These are phyloP conservation scores for Talaromyces sp. DNA, from an alignment of 2,329 filamentous ascomycete species.

Conservation along the genomic window DNA sequence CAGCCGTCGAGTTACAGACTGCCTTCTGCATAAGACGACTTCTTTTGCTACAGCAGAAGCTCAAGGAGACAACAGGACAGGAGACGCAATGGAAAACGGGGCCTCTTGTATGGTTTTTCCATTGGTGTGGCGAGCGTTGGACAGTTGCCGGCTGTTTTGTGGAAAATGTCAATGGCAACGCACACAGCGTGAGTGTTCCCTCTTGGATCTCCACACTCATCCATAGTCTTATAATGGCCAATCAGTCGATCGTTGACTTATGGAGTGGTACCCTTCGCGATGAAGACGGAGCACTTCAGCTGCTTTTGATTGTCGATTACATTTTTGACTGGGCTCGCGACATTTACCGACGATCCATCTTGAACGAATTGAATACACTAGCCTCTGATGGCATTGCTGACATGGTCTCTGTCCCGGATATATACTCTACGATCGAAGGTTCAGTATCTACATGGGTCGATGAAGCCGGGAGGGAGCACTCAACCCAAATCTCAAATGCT, in stretches of 20 bases:
- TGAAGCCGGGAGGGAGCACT: background rate
- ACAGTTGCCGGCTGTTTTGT: background rate
- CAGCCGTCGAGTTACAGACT: constrained; percentile 16
- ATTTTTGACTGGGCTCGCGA: constrained; percentile 4
- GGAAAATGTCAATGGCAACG: background rate
- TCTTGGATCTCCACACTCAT: background rate
- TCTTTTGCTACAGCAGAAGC: constrained; percentile 17
- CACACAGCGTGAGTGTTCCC: background rate
- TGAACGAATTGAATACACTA: background rate
- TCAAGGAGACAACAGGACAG: constrained; percentile 11
- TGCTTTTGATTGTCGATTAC: constrained; percentile 4
- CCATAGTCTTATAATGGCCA: background rate
- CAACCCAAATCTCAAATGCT: background rate
- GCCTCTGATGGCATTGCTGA: constrained; percentile 12
- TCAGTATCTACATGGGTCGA: background rate
- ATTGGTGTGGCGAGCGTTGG: constrained; percentile 19
- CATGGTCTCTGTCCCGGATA: constrained; percentile 7
- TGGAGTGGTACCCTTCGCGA: background rate
- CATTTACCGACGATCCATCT: background rate
- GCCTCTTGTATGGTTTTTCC: constrained; percentile 21
- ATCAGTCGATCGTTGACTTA: background rate
- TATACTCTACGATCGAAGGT: background rate
- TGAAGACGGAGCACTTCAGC: background rate
- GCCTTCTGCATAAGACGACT: constrained; percentile 17
- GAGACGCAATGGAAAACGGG: constrained; percentile 16